Evolutionary conservation across 108 stramenopile species (phyloP).

Genomic region (Nitzschia sp.): DNA sequence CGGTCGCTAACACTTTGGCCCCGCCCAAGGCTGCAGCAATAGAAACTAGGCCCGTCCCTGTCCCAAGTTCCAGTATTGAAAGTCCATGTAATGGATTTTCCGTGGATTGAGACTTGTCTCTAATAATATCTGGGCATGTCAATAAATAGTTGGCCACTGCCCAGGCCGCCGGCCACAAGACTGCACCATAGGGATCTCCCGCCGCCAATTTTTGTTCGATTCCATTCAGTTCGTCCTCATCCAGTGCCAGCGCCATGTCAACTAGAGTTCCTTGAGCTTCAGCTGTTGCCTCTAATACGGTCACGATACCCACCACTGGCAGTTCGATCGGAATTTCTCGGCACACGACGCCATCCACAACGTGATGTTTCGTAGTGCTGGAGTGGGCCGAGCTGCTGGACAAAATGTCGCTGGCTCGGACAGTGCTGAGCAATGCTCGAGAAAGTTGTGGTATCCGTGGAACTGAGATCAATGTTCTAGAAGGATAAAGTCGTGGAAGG

Average conservation of each 20-base stretch:
- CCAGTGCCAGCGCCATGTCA: constrained; percentile 45
- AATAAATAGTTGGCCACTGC: constrained; percentile 50
- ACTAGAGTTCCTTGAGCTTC: constrained; percentile 60
- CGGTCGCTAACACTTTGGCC: constrained; percentile 57
- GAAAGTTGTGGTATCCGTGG: no score
- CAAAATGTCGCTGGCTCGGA: no score
- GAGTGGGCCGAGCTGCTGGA: neutral
- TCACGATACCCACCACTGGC: constrained; percentile 35
- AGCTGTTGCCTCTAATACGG: constrained; percentile 65
- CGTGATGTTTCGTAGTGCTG: no score
- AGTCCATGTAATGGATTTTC: constrained; percentile 7
- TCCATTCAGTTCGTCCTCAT: constrained; percentile 28
- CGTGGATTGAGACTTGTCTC: neutral
- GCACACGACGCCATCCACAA: constrained; percentile 44
- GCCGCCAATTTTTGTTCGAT: constrained; percentile 14
- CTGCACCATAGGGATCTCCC: constrained; percentile 65
- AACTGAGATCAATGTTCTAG: no score
- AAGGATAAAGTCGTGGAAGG: no score
- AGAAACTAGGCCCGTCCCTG: constrained; percentile 66
- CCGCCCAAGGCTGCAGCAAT: constrained; percentile 50
- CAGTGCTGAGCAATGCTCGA: no score
- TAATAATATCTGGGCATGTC: constrained; percentile 9
- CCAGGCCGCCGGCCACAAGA: constrained; percentile 67
- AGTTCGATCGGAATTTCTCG: constrained; percentile 44
- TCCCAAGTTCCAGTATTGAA: constrained; percentile 56